Percentiles rank a stretch among this genome's conserved stretches.
Evolutionary conservation across 306 rosid genomes (phyloP).

Genomic region (Prunus kanzakura): DNA sequence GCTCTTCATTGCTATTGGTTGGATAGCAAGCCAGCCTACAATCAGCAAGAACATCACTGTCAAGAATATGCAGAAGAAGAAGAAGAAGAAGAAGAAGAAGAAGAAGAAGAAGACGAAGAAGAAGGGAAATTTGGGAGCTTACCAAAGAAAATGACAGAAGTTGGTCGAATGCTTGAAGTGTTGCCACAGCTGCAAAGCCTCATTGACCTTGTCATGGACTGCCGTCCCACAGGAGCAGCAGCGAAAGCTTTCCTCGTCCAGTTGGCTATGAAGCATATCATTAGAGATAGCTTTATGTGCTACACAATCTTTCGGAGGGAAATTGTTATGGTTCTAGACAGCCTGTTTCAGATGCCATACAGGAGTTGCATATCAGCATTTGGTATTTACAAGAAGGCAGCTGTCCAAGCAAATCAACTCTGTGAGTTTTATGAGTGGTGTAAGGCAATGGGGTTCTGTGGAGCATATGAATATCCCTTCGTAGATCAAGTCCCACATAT

Average conservation of each 20-base stretch:
- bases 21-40: conserved; percentile 3
- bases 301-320: conserved; percentile 40
- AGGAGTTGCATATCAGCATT: conserved; percentile 46
- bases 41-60: not conserved
- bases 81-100: not conserved
- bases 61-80: not conserved
- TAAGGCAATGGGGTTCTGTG: conserved; percentile 46
- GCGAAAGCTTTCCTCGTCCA: conserved; percentile 36
- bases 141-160: conserved; percentile 40
- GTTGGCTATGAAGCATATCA: conserved; percentile 49
- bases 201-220: conserved; percentile 63
- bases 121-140: conserved; percentile 7
- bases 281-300: conserved; percentile 57
- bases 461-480: conserved; percentile 52
- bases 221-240: conserved; percentile 48
- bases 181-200: conserved; percentile 62
- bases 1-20: conserved; percentile 40
- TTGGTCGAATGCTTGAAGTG: conserved; percentile 47
- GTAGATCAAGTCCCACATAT: conserved; percentile 52
- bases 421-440: conserved; percentile 62
- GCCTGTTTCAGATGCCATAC: conserved; percentile 60
- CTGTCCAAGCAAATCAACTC: conserved; percentile 51
- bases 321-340: conserved; percentile 48
- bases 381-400: conserved; percentile 58
- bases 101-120: conserved; percentile 1